Percentiles rank a stretch among this genome's conserved stretches.
Conservation (phyloP, 2,329 filamentous ascomycete species). For the Nannizzia gypsea region DNA sequence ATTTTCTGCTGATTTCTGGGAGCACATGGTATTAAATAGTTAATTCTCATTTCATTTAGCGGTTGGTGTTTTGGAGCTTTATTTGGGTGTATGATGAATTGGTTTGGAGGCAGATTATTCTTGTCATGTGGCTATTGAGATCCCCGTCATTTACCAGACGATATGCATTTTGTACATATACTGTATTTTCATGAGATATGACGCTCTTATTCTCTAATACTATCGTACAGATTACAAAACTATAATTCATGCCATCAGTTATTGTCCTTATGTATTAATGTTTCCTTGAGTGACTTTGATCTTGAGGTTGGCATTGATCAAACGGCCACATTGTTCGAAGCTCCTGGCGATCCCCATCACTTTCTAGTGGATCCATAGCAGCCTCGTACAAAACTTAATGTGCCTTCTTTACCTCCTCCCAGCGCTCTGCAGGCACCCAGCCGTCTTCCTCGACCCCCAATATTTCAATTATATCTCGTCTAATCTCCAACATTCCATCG, state of each 20-base stretch:
- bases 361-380: constrained; percentile 11
- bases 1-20: constrained; percentile 48
- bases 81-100: neutral
- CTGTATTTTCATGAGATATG: neutral
- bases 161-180: neutral
- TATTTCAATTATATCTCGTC: constrained; percentile 13
- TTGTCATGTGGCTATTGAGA: neutral
- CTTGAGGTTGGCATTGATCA: constrained; percentile 9
- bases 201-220: neutral
- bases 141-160: neutral
- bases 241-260: neutral
- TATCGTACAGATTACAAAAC: neutral
- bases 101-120: neutral
- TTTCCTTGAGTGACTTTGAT: neutral
- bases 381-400: constrained; percentile 12
- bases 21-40: neutral
- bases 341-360: constrained; percentile 12
- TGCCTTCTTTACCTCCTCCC: constrained; percentile 11
- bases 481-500: constrained; percentile 10
- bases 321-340: constrained; percentile 16
- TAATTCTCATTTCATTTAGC: neutral
- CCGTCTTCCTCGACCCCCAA: constrained; percentile 14
- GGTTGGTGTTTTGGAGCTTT: neutral
- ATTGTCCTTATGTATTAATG: too few relatives aligned
- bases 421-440: constrained; percentile 13